Conservation (phyloP, 805 yeast species). For the Wickerhamomyces xylosicus region DNA sequence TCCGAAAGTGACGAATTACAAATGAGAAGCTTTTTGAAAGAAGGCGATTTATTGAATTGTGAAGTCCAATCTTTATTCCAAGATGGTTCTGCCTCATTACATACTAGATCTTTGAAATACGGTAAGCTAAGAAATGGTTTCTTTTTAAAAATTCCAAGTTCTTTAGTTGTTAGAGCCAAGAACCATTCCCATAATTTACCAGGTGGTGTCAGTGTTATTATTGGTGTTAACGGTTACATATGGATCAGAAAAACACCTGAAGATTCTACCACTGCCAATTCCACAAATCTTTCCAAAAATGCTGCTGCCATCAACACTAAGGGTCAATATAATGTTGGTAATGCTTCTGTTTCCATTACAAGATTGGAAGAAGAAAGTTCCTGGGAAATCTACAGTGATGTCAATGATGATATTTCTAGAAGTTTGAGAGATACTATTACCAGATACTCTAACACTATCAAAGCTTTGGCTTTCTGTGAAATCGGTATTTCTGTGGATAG, state of each 20-base stretch:
- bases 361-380: constrained; percentile 87
- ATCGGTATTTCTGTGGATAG: constrained; percentile 81
- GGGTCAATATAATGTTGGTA: constrained; percentile 40
- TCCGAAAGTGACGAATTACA: constrained; percentile 93
- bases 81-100: constrained; percentile 90
- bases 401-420: constrained; percentile 61
- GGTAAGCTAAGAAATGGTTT: constrained; percentile 92
- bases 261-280: constrained; percentile 15
- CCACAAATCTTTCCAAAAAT: constrained; percentile 22
- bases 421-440: constrained; percentile 64
- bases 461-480: constrained; percentile 74
- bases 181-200: constrained; percentile 85
- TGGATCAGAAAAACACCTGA: constrained; percentile 74
- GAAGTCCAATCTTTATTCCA: constrained; percentile 86
- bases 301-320: constrained; percentile 21
- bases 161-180: constrained; percentile 74
- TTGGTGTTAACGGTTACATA: constrained; percentile 91
- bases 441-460: constrained; percentile 75
- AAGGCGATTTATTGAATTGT: constrained; percentile 91
- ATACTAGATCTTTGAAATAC: constrained; percentile 89
- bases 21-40: constrained; percentile 89
- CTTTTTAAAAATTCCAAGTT: constrained; percentile 71
- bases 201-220: constrained; percentile 81
- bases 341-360: constrained; percentile 62
- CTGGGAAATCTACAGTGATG: constrained; percentile 90